Evolutionary conservation across 1,284 basidiomycete genomes (phyloP).

Genomic region (Boletus mariae): DNA sequence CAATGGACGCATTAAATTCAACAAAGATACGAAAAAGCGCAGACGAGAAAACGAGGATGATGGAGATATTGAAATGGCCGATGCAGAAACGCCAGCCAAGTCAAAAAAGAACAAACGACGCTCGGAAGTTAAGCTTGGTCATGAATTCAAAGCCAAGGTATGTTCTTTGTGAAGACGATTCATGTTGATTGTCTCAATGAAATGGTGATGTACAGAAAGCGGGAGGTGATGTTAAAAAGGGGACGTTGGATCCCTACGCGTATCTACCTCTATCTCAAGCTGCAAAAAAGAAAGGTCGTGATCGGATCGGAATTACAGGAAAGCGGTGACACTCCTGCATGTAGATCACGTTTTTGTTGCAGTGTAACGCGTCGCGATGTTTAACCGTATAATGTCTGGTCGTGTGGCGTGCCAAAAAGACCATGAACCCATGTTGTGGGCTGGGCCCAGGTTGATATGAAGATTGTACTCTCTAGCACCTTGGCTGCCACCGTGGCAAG

Average conservation of each 20-base stretch:
- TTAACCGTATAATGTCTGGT: conserved; percentile 67
- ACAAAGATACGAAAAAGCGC: conserved; percentile 94
- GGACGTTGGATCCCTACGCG: conserved; percentile 87
- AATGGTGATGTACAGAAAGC: conserved; percentile 60
- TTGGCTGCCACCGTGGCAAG: conserved; percentile 55
- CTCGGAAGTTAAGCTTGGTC: conserved; percentile 63
- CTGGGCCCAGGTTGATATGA: conserved; percentile 46
- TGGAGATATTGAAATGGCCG: conserved; percentile 62
- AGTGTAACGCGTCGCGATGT: background rate
- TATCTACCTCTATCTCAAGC: conserved; percentile 84
- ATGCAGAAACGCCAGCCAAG: conserved; percentile 37
- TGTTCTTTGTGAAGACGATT: conserved; percentile 11
- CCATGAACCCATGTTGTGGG: conserved; percentile 65
- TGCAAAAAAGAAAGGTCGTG: conserved; percentile 58
- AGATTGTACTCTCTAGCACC: conserved; percentile 41
- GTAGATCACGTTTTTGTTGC: background rate
- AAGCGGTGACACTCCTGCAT: conserved; percentile 33
- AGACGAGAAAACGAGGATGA: conserved; percentile 66
- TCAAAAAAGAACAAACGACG: conserved; percentile 60
- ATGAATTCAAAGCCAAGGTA: conserved; percentile 88
- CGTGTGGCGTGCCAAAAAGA: conserved; percentile 68
- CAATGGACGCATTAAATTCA: conserved; percentile 88
- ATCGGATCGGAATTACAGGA: conserved; percentile 50
- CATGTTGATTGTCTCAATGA: background rate
- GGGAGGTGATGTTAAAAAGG: conserved; percentile 87